These are phyloP conservation scores for Candida gigantensis DNA, from an alignment of 1,139 yeast species.

Conservation along the genomic window DNA sequence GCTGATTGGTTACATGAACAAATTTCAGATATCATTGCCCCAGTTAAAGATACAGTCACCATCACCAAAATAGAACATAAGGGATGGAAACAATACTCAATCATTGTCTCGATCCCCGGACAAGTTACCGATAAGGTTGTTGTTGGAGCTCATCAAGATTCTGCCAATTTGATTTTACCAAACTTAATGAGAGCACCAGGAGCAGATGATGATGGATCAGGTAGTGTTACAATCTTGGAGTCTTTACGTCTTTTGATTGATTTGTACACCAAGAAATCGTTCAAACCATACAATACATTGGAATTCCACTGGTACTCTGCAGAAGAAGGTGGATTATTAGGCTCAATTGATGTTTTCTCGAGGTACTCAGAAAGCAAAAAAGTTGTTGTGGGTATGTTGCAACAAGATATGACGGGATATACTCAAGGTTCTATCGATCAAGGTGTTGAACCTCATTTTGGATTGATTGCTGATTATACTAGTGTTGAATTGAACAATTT, in stretches of 20 bases:
- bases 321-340: slow-evolving; percentile 90
- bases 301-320: slow-evolving; percentile 96
- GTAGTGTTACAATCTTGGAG: slow-evolving; percentile 78
- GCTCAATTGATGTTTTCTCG: slow-evolving; percentile 77
- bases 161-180: slow-evolving; percentile 77
- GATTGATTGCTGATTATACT: slow-evolving; percentile 77
- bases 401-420: slow-evolving; percentile 96
- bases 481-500: slow-evolving; percentile 60
- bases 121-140: slow-evolving; percentile 49
- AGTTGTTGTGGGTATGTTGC: slow-evolving; percentile 78
- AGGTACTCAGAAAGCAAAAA: slow-evolving; percentile 48
- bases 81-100: slow-evolving; percentile 48
- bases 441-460: slow-evolving; percentile 71
- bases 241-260: slow-evolving; percentile 63
- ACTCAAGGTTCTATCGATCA: slow-evolving; percentile 54
- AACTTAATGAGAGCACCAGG: slow-evolving; percentile 79
- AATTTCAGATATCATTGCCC: slow-evolving; percentile 46
- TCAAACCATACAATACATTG: slow-evolving; percentile 67
- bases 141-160: slow-evolving; percentile 90
- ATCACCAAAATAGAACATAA: slow-evolving; percentile 34
- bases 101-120: slow-evolving; percentile 46
- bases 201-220: slow-evolving; percentile 94
- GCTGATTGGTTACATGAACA: slow-evolving; percentile 68
- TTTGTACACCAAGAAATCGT: slow-evolving; percentile 32
- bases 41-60: slow-evolving; percentile 30